These are phyloP conservation scores for Encephalitozoon cuniculi DNA, from an alignment of 371 early-diverging fungal species.

Conservation along the genomic window DNA sequence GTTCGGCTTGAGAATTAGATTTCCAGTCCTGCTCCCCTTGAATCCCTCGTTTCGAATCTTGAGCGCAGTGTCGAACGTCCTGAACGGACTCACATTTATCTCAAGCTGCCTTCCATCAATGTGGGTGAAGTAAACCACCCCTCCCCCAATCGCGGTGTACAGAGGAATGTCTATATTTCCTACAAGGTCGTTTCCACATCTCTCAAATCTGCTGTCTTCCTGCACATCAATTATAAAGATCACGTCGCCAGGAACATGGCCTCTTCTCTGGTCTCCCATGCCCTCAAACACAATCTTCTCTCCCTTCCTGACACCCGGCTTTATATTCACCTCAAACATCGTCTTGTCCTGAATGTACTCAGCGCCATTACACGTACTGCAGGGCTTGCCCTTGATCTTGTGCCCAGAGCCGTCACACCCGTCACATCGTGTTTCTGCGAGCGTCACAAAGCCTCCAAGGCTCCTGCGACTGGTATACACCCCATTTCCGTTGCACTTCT, in stretches of 20 bases:
- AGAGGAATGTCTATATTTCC: constrained; percentile 37
- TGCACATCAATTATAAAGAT: constrained; percentile 46
- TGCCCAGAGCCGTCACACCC: constrained; percentile 46
- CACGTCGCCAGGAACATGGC: constrained; percentile 48
- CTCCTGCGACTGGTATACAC: constrained; percentile 20
- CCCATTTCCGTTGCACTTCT: constrained; percentile 56
- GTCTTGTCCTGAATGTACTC: constrained; percentile 28
- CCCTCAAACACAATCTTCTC: constrained; percentile 31
- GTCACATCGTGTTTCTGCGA: constrained; percentile 45
- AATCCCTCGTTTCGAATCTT: constrained; percentile 41
- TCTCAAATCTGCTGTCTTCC: constrained; percentile 35
- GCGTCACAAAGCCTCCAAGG: constrained; percentile 37
- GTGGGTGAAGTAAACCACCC: constrained; percentile 36
- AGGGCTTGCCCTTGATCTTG: constrained; percentile 45
- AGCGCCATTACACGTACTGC: constrained; percentile 50
- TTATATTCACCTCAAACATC: constrained; percentile 46
- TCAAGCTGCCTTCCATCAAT: constrained; percentile 37
- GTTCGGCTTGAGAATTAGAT: constrained; percentile 33
- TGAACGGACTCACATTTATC: constrained; percentile 26
- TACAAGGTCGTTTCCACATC: constrained; percentile 37
- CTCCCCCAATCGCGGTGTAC: constrained; percentile 40
- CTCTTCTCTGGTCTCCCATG: constrained; percentile 51
- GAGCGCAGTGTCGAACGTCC: constrained; percentile 33
- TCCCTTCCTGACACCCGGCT: constrained; percentile 45
- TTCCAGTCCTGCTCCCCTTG: constrained; percentile 2